Base-by-base conservation (phyloP, 805 yeast genomes). In the Candida nanaspora region DNA sequence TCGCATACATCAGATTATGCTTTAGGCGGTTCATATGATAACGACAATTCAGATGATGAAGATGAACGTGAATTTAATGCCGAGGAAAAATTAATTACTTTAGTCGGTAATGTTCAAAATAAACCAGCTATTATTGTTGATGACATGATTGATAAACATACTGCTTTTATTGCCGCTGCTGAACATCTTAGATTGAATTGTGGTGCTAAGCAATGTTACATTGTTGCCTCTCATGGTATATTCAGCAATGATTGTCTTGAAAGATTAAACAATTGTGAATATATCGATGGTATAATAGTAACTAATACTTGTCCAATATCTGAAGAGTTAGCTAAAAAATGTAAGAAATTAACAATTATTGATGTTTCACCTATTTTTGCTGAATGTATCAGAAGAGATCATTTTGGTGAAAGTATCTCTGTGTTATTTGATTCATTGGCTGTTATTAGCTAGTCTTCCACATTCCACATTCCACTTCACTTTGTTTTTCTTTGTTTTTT, bases 351-450 rank as follows among this genome's bases (percentile, higher is more conserved):
- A 52, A 80, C 79, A 14, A 83, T 87, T 38, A 88, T 93, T 53
- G 98, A 93, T 57, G 94, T 93, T 38, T 84, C 96, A 46, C 84
- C 95, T 16, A 88, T 93, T 40, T 85, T 93, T 57, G 98, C 98
- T 28, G 99, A 93, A 69, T 93, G 98, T 65, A 91, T 93, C 46
- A 82, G 99, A 68, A 84, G 99, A 69, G 96, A 93, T 60, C 99
- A 93, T 63, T 89, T 91, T 55, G 99, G 98, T 61, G 98, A 91
- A 69, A 83, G 94, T 53, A 89, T 91, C 46, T 86, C 96, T 32
- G 95, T 89, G 18, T 68, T 89, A 53, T 89, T 91, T 61, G 96
- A 89, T 62, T 87, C 94, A 38, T 72, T 88, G 48, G 84, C 89
- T 37, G 76, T 77, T 33, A 53, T 62, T 39, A 57, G 56, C 32